Conservation (phyloP, 495 filamentous ascomycete genomes). For the Bacidia gigantensis region DNA sequence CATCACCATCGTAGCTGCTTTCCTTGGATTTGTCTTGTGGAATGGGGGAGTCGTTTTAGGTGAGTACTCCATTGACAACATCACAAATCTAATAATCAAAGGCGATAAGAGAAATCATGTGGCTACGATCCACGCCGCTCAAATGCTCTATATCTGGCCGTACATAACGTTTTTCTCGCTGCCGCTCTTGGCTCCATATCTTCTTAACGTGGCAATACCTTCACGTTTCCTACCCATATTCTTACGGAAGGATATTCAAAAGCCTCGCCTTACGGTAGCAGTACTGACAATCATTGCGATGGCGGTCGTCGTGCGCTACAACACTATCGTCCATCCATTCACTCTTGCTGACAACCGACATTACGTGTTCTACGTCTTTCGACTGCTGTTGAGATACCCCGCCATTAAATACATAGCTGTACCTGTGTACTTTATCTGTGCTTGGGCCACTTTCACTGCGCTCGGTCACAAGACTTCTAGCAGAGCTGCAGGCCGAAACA, state of each 20-base stretch:
- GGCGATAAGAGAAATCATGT: conserved; percentile 90
- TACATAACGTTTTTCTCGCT: conserved; percentile 80
- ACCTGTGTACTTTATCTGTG: conserved; percentile 45
- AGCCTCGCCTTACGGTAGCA: conserved; percentile 25
- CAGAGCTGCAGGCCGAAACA: background rate
- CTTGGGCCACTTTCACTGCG: conserved; percentile 46
- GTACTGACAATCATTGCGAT: conserved; percentile 33
- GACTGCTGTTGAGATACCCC: conserved; percentile 58
- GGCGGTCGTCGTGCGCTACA: conserved; percentile 51
- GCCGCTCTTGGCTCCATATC: conserved; percentile 51
- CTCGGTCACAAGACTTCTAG: conserved; percentile 24
- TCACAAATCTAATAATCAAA: conserved; percentile 21
- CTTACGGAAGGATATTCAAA: conserved; percentile 21
- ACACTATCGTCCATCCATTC: conserved; percentile 92
- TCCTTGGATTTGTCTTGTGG: conserved; percentile 64
- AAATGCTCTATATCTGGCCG: conserved; percentile 91
- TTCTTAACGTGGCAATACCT: conserved; percentile 30
- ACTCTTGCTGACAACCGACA: conserved; percentile 93
- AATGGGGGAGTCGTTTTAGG: conserved; percentile 88
- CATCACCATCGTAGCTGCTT: conserved; percentile 49
- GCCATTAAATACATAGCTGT: conserved; percentile 53
- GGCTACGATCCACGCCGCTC: conserved; percentile 73
- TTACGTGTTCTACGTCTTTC: conserved; percentile 94
- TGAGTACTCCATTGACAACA: conserved; percentile 19
- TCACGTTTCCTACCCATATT: conserved; percentile 24